Evolutionary conservation across 305 asterid species (phyloP), one percentile per base, ranked within the genome.

Genomic region (Solanum hybrid): DNA sequence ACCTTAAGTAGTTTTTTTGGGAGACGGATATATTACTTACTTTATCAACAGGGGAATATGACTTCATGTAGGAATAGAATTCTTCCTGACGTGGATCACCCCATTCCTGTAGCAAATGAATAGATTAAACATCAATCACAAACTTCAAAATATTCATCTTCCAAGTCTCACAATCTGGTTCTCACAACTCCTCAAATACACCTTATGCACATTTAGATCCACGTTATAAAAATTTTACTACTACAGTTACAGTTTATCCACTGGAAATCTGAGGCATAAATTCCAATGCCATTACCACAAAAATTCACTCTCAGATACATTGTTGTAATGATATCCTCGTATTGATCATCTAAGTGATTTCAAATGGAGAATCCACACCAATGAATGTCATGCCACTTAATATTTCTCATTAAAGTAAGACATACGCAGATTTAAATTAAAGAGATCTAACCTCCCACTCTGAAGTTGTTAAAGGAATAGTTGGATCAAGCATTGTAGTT

Each of bases 401-500:
- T 45, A 84, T 84, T 24, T 83, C 36, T 84, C 76, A 84, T 51
- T 84, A 31, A 45, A 31, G 61, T 29, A 29, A 84, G 87, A 17
- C 39, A 24, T 20, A 83, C 9, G 4, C 20, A 0, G 88, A 84
- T 51, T 31, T 17, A 4, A 81, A 39, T 45, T 29, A 27, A 77
- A 88, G 90, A 87, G 91, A 90, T 89, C 96, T 92, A 70, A 96
- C 99, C 99, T 96, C 98, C 99, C 99, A 97, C 93, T 97, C 99
- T 73, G 99, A 95, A 87, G 99, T 97, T 88, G 99, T 97, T 76
- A 97, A 97, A 91, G 99, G 99, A 92, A 96, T 96, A 89, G 98
- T 94, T 79, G 98, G 98, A 93, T 97, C 99, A 76, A 97, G 99
- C 98, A 97, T 97, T 45, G 99, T 97, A 51, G 99, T 97, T 91